These are phyloP conservation scores for Populus nigra DNA, from an alignment of 345 rosid species.

Conservation along the genomic window DNA sequence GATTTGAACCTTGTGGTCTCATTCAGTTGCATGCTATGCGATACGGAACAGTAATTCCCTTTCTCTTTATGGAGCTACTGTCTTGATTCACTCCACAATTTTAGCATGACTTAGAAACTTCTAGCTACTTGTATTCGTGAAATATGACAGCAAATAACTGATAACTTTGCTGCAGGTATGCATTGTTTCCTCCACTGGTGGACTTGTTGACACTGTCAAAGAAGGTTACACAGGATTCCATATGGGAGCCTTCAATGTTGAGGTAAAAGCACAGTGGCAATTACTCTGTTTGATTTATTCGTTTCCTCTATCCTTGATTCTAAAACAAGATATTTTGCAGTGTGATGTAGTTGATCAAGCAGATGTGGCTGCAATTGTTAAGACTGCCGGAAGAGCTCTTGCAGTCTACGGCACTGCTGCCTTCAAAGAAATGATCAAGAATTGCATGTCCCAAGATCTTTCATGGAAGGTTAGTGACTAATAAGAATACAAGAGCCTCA, in stretches of 20 bases:
- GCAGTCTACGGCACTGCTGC: constrained; percentile 54
- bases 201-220: constrained; percentile 86
- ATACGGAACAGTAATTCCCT: constrained; percentile 72
- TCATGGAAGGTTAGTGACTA: constrained; percentile 85
- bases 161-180: constrained; percentile 48
- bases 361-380: constrained; percentile 67
- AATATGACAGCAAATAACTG: background rate
- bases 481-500: background rate
- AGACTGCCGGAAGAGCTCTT: constrained; percentile 55
- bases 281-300: background rate
- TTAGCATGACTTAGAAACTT: background rate
- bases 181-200: constrained; percentile 90
- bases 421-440: constrained; percentile 69
- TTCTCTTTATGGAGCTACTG: background rate
- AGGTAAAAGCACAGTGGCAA: constrained; percentile 40
- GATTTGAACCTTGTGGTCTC: constrained; percentile 99
- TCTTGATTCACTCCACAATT: background rate
- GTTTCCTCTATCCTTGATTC: background rate
- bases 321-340: constrained; percentile 33
- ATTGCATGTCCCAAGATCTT: constrained; percentile 85
- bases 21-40: constrained; percentile 96
- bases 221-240: constrained; percentile 95
- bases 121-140: background rate
- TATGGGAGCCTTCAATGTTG: constrained; percentile 72
- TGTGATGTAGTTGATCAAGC: constrained; percentile 77